These are phyloP conservation scores for Suhomyces emberorum DNA, from an alignment of 805 yeast genomes.

Conservation along the genomic window DNA sequence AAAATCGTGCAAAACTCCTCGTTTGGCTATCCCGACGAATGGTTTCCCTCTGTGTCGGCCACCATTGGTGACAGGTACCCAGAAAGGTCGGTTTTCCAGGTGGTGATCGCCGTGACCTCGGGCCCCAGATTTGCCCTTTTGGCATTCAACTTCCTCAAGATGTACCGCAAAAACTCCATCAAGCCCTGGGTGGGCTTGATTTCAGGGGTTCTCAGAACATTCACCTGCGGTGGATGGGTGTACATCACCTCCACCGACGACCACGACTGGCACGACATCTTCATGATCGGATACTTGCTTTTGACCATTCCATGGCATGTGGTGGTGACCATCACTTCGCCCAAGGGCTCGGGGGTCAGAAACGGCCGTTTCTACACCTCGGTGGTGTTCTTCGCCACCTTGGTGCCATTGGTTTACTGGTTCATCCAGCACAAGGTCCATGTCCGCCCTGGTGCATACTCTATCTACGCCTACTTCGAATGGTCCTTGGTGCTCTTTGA, in stretches of 20 bases:
- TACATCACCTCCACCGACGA: constrained; percentile 96
- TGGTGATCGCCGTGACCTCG: constrained; percentile 86
- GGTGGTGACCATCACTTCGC: constrained; percentile 52
- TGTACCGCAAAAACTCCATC: constrained; percentile 33
- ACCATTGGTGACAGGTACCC: constrained; percentile 97
- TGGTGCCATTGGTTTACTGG: constrained; percentile 82
- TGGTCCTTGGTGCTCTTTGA: constrained; percentile 88
- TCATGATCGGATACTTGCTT: constrained; percentile 87
- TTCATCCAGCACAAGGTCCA: constrained; percentile 93
- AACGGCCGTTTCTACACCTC: constrained; percentile 53
- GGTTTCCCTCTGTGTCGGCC: constrained; percentile 98
- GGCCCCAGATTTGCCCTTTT: constrained; percentile 83
- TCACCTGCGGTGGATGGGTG: constrained; percentile 98
- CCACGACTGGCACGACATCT: constrained; percentile 92
- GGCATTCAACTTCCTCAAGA: constrained; percentile 49
- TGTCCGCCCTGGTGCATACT: constrained; percentile 87
- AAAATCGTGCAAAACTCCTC: constrained; percentile 86
- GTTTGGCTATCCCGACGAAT: constrained; percentile 93
- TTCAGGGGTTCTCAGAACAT: constrained; percentile 80
- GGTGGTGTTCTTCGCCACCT: constrained; percentile 59
- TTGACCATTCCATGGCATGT: constrained; percentile 91
- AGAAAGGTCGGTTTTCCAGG: constrained; percentile 88
- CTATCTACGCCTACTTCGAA: constrained; percentile 90
- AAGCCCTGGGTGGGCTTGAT: constrained; percentile 43
- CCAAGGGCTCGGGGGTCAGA: constrained; percentile 42